These are phyloP conservation scores for Teratosphaeria zuluensis DNA, from an alignment of 2,329 filamentous ascomycete genomes.

Conservation along the genomic window DNA sequence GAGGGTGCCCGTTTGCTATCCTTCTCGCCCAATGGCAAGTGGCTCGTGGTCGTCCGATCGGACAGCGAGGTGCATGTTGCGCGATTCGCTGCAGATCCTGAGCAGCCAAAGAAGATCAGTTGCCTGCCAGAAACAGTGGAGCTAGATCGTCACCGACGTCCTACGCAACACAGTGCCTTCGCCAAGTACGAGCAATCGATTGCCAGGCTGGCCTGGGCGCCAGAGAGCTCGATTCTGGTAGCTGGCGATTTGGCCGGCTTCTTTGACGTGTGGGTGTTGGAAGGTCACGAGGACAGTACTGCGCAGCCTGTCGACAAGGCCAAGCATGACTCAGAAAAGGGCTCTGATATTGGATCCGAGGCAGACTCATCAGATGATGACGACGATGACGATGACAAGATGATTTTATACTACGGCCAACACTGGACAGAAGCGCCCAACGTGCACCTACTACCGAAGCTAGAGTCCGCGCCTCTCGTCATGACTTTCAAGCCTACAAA, in stretches of 20 bases:
- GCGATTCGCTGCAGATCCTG: slow-evolving; percentile 38
- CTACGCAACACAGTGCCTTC: slow-evolving; percentile 25
- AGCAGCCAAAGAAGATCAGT: slow-evolving; percentile 27
- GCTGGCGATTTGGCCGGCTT: slow-evolving; percentile 74
- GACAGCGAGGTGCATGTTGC: slow-evolving; percentile 37
- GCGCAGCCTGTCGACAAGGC: slow-evolving; percentile 31
- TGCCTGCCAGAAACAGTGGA: slow-evolving; percentile 29
- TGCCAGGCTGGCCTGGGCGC: slow-evolving; percentile 65
- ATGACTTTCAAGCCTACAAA: slow-evolving; percentile 38
- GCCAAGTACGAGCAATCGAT: slow-evolving; percentile 71
- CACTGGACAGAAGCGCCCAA: slow-evolving; percentile 70
- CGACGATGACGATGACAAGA: slow-evolving; percentile 39
- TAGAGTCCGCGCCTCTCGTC: slow-evolving; percentile 36
- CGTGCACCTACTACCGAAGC: slow-evolving; percentile 33
- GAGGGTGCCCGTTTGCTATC: slow-evolving; percentile 60
- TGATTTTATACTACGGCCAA: slow-evolving; percentile 46
- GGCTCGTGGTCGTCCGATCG: slow-evolving; percentile 50
- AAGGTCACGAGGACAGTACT: slow-evolving; percentile 44
- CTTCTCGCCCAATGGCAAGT: slow-evolving; percentile 60
- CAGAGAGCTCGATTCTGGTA: slow-evolving; percentile 69
- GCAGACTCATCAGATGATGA: slow-evolving; percentile 33
- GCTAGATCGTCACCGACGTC: slow-evolving; percentile 27
- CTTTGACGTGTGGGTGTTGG: slow-evolving; percentile 76
- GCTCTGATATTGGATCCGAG: slow-evolving; percentile 11
- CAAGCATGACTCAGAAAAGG: slow-evolving; percentile 18